Evolutionary conservation across 2,329 filamentous ascomycete genomes (phyloP).

Genomic region (Geosmithia putterillii): DNA sequence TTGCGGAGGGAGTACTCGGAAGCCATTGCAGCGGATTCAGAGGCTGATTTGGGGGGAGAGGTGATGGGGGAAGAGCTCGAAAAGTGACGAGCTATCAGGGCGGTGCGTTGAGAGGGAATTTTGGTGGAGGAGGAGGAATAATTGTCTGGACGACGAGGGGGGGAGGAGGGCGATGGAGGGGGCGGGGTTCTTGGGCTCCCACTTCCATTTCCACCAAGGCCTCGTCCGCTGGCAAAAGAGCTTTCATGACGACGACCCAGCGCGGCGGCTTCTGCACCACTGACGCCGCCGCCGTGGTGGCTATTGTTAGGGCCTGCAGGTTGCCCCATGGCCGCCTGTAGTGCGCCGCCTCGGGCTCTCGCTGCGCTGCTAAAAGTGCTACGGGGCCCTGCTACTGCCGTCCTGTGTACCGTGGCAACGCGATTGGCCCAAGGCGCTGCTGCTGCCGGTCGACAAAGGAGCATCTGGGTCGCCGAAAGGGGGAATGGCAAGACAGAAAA

Average conservation of each 20-base stretch:
- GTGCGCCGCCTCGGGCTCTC: too few relatives aligned
- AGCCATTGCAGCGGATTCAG: slow-evolving; percentile 31
- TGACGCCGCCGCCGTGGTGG: too few relatives aligned
- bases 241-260: too few relatives aligned
- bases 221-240: too few relatives aligned
- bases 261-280: too few relatives aligned
- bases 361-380: too few relatives aligned
- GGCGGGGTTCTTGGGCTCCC: slow-evolving; percentile 1
- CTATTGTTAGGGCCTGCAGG: too few relatives aligned
- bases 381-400: neutral
- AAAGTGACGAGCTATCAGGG: slow-evolving; percentile 43
- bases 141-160: slow-evolving; percentile 8
- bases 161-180: slow-evolving; percentile 2
- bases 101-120: slow-evolving; percentile 37
- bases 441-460: slow-evolving; percentile 1
- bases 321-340: too few relatives aligned
- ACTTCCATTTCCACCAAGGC: neutral
- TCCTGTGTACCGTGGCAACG: neutral
- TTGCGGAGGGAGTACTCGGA: slow-evolving; percentile 70
- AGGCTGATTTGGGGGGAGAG: slow-evolving; percentile 6
- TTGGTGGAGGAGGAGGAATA: slow-evolving; percentile 14
- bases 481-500: neutral
- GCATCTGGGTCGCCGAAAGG: neutral
- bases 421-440: neutral
- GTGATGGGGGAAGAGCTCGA: slow-evolving; percentile 18